Evolutionary conservation across 305 asterid species (phyloP).

Genomic region (Ruellia speciosa): DNA sequence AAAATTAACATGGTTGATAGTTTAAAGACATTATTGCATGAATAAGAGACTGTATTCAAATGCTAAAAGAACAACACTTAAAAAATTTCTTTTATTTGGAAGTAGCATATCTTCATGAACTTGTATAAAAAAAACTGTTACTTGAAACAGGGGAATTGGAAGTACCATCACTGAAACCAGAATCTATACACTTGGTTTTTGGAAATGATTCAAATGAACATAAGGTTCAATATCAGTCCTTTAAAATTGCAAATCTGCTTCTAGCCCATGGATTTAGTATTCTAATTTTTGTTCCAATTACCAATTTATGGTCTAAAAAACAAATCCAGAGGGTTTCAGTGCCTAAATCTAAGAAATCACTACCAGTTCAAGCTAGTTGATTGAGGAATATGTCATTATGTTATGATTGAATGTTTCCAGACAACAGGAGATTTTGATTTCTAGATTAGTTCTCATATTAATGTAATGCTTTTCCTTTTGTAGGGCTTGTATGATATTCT

Average conservation of each 20-base stretch:
- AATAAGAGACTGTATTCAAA: too few species aligned
- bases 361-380: slow-evolving; percentile 13
- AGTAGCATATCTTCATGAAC: too few species aligned
- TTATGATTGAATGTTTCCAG: slow-evolving; percentile 4
- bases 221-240: slow-evolving; percentile 5
- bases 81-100: too few species aligned
- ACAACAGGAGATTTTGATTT: slow-evolving; percentile 8
- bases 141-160: not conserved
- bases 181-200: not conserved
- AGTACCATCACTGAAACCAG: not conserved
- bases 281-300: not conserved
- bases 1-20: too few species aligned
- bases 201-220: too few species aligned
- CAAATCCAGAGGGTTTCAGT: not conserved
- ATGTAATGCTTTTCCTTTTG: slow-evolving; percentile 18
- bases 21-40: too few species aligned
- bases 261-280: not conserved
- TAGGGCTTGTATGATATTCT: slow-evolving; percentile 68
- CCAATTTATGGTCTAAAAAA: not conserved
- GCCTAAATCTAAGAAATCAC: not conserved
- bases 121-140: too few species aligned
- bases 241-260: not conserved
- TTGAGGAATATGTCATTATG: slow-evolving; percentile 4
- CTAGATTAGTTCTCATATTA: slow-evolving; percentile 4
- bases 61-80: too few species aligned